A percentile compares a stretch with the other conserved stretches of the same genome.
Conservation (phyloP, 2,329 filamentous ascomycete genomes). For the Amauroascus niger region DNA sequence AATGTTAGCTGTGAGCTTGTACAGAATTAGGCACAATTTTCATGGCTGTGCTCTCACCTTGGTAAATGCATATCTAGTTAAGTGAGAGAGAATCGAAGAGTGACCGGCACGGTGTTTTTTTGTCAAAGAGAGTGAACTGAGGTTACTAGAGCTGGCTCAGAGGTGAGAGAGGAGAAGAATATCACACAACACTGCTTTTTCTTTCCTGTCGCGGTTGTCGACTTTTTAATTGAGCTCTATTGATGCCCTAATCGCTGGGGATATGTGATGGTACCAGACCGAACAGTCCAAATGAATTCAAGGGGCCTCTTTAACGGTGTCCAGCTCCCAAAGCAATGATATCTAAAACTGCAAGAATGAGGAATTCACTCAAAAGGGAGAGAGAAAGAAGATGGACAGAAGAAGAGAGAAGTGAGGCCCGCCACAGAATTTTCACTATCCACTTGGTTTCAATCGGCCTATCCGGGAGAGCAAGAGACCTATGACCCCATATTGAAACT, state of each 20-base stretch:
- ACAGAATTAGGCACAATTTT: neutral
- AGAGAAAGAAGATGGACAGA: neutral
- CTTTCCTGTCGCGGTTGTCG: neutral
- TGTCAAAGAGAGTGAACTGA: neutral
- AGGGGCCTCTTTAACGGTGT: neutral
- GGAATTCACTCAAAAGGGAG: neutral
- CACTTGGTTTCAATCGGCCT: neutral
- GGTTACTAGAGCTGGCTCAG: neutral
- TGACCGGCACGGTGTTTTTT: neutral
- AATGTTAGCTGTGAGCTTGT: neutral
- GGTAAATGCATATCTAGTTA: neutral
- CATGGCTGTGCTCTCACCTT: neutral
- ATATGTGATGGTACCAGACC: neutral
- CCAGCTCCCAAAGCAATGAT: neutral
- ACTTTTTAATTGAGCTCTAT: neutral
- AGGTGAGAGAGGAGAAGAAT: neutral
- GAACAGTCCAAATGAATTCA: neutral
- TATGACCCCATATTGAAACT: neutral
- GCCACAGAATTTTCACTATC: neutral
- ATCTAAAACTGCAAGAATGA: too few relatives aligned
- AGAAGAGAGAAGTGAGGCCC: neutral
- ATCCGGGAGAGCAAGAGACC: neutral
- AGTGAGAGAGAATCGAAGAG: neutral
- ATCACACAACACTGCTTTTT: neutral
- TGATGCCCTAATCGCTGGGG: neutral